Percentiles rank a stretch among this genome's conserved stretches.
These are phyloP conservation scores for Croton setiger DNA, from an alignment of 441 rosid species.

Conservation along the genomic window DNA sequence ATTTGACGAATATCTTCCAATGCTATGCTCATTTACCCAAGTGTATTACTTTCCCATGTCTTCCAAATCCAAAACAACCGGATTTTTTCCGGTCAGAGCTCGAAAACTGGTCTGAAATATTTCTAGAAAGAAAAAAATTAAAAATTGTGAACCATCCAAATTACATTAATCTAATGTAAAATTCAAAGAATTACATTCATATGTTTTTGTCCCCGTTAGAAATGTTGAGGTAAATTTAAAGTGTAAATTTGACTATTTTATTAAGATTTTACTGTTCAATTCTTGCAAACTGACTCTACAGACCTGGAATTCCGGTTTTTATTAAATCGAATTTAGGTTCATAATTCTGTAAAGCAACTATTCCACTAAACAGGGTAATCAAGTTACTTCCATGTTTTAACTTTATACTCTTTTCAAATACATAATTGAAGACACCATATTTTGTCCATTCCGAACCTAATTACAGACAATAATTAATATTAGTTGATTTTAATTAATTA, in stretches of 20 bases:
- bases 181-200: too few relatives aligned
- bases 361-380: slow-evolving; percentile 55
- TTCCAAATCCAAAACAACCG: slow-evolving; percentile 17
- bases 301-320: slow-evolving; percentile 49
- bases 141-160: too few relatives aligned
- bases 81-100: slow-evolving; percentile 48
- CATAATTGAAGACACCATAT: too few relatives aligned
- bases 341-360: slow-evolving; percentile 69
- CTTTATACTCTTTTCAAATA: slow-evolving; percentile 32
- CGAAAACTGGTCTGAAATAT: slow-evolving; percentile 44
- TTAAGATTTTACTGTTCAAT: not conserved
- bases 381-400: slow-evolving; percentile 41
- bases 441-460: slow-evolving; percentile 27
- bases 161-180: too few relatives aligned
- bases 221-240: not conserved
- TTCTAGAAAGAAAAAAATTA: not conserved
- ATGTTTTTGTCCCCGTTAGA: slow-evolving; percentile 27
- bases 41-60: slow-evolving; percentile 62
- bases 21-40: slow-evolving; percentile 57
- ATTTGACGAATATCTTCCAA: slow-evolving; percentile 73
- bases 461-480: not conserved
- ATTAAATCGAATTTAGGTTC: slow-evolving; percentile 46
- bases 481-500: not conserved
- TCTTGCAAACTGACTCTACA: slow-evolving; percentile 50
- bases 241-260: not conserved